Percentiles rank a stretch among this genome's conserved stretches.
These are phyloP conservation scores for Cladosporium phlei DNA, from an alignment of 2,329 filamentous ascomycete genomes.

Conservation along the genomic window DNA sequence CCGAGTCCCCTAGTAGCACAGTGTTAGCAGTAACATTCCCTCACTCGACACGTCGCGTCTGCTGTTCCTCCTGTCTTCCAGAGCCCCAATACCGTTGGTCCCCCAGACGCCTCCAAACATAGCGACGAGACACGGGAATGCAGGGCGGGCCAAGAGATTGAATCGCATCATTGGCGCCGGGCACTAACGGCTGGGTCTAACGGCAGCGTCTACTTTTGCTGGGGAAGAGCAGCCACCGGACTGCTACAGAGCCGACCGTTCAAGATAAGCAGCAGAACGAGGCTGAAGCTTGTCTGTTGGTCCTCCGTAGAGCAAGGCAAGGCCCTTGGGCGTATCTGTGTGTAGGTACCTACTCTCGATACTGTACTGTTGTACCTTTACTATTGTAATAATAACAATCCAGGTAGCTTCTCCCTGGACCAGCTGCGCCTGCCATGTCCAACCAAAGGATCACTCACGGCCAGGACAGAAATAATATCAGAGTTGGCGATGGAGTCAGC, in stretches of 20 bases:
- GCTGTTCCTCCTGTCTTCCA: not conserved
- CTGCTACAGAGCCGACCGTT: slow-evolving; percentile 1
- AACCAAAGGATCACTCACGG: too few species aligned
- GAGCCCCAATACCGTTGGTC: slow-evolving; percentile 2
- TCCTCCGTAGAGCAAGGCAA: too few species aligned
- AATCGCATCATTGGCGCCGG: slow-evolving; percentile 13
- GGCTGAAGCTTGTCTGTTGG: slow-evolving; percentile 12
- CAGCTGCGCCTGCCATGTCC: too few species aligned
- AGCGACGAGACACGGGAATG: slow-evolving; percentile 14
- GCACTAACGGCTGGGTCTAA: not conserved
- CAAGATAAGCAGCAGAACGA: slow-evolving; percentile 7
- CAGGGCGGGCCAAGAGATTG: slow-evolving; percentile 6
- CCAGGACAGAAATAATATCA: too few species aligned
- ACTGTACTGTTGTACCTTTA: too few species aligned
- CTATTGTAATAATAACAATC: too few species aligned
- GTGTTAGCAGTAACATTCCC: too few species aligned
- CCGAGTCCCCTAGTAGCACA: too few species aligned
- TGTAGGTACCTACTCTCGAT: too few species aligned
- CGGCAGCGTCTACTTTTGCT: slow-evolving; percentile 11
- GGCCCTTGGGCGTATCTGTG: too few species aligned
- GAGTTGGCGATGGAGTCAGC: slow-evolving; percentile 3
- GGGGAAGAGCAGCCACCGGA: slow-evolving; percentile 8
- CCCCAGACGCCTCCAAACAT: slow-evolving; percentile 9
- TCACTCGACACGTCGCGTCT: slow-evolving; percentile 1
- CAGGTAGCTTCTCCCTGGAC: too few species aligned